These are phyloP conservation scores for Candida golubevii DNA, from an alignment of 805 yeast species.

Conservation along the genomic window DNA sequence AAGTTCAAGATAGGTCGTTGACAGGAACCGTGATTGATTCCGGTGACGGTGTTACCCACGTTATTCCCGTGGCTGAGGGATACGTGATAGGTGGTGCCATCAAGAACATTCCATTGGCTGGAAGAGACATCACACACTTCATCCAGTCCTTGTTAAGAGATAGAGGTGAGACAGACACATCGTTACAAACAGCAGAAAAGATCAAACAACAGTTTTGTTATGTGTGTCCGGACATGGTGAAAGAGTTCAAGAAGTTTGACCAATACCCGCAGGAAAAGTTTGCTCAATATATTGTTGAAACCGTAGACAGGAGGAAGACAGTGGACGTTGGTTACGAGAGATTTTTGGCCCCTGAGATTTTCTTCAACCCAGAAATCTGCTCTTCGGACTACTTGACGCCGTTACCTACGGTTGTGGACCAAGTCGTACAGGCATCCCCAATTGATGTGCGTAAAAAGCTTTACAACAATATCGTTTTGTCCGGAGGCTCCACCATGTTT, in stretches of 20 bases:
- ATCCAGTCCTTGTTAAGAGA: slow-evolving; percentile 92
- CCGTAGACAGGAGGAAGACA: slow-evolving; percentile 56
- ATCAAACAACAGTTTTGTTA: slow-evolving; percentile 96
- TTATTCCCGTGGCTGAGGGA: slow-evolving; percentile 98
- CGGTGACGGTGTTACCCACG: slow-evolving; percentile 99
- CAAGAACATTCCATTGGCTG: slow-evolving; percentile 97
- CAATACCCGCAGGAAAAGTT: slow-evolving; percentile 84
- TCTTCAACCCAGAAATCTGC: slow-evolving; percentile 96
- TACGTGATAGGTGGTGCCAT: slow-evolving; percentile 97
- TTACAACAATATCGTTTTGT: slow-evolving; percentile 89
- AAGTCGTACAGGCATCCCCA: slow-evolving; percentile 91
- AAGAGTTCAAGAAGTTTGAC: slow-evolving; percentile 92
- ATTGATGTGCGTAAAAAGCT: slow-evolving; percentile 97
- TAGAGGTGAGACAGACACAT: slow-evolving; percentile 92
- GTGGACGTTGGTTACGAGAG: slow-evolving; percentile 98
- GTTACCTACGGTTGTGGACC: slow-evolving; percentile 92
- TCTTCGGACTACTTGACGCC: slow-evolving; percentile 95
- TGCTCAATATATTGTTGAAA: slow-evolving; percentile 88
- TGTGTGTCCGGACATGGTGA: slow-evolving; percentile 95
- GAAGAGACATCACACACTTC: slow-evolving; percentile 93
- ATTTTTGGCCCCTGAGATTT: slow-evolving; percentile 97
- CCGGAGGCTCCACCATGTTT: slow-evolving; percentile 99
- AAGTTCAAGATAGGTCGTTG: slow-evolving; percentile 88
- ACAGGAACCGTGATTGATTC: slow-evolving; percentile 98
- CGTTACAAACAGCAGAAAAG: slow-evolving; percentile 91